These are phyloP conservation scores for Kodamaea kakaduensis DNA, from an alignment of 805 yeast species.

Conservation along the genomic window DNA sequence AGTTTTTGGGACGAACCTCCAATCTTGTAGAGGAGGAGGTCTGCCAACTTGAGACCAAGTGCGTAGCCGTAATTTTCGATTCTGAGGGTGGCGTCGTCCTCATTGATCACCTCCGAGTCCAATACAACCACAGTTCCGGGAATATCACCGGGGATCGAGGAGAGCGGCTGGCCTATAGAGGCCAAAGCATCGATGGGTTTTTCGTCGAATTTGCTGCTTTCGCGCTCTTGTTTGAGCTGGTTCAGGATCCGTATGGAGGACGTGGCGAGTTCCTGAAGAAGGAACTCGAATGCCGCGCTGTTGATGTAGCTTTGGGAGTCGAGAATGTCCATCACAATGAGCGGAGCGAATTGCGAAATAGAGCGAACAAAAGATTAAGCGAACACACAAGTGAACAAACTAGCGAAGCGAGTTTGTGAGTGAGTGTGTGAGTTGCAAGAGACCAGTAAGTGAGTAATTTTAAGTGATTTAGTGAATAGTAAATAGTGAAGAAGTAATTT, in stretches of 20 bases:
- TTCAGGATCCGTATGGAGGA: conserved; percentile 60
- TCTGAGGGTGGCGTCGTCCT: conserved; percentile 53
- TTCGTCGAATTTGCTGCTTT: conserved; percentile 21
- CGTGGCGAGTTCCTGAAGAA: conserved; percentile 76
- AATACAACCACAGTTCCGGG: conserved; percentile 44
- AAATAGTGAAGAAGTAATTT: too few relatives aligned
- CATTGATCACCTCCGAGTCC: conserved; percentile 28
- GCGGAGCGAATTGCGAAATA: background rate
- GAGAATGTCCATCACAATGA: conserved; percentile 17
- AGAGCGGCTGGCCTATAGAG: conserved; percentile 24
- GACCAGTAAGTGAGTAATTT: too few relatives aligned
- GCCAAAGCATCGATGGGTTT: conserved; percentile 12
- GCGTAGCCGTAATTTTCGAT: conserved; percentile 69
- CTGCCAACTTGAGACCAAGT: conserved; percentile 57
- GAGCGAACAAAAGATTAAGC: background rate
- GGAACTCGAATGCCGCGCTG: conserved; percentile 52
- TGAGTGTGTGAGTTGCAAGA: too few relatives aligned
- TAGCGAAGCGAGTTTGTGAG: too few relatives aligned
- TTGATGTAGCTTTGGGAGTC: conserved; percentile 43
- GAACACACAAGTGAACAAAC: too few relatives aligned
- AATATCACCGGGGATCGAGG: conserved; percentile 27
- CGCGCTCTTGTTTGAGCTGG: conserved; percentile 25
- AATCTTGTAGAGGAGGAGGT: conserved; percentile 42
- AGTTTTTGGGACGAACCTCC: conserved; percentile 37
- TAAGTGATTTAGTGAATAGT: too few relatives aligned